Evolutionary conservation across 1,284 basidiomycete species (phyloP).

Genomic region (Ceratorhiza oryzae-sativae): DNA sequence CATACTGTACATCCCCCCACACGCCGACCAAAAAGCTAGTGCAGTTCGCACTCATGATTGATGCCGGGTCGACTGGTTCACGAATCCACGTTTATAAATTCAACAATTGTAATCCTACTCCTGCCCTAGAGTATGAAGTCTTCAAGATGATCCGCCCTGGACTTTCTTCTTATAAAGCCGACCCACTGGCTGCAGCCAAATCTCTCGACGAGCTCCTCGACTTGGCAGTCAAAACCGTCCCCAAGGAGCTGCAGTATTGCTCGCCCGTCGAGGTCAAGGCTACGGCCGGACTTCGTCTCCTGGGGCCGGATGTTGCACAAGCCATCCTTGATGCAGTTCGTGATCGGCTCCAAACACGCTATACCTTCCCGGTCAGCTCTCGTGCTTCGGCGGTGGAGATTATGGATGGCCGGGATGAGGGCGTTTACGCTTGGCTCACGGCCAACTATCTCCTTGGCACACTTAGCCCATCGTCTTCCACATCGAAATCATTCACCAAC

Average conservation of each 20-base stretch:
- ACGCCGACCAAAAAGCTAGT: slow-evolving; percentile 63
- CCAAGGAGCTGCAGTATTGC: slow-evolving; percentile 69
- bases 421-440: slow-evolving; percentile 98
- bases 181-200: slow-evolving; percentile 73
- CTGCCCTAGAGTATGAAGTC: slow-evolving; percentile 90
- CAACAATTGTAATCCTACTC: slow-evolving; percentile 83
- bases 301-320: slow-evolving; percentile 70
- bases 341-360: slow-evolving; percentile 65
- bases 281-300: slow-evolving; percentile 87
- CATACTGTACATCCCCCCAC: slow-evolving; percentile 69
- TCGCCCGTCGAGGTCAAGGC: slow-evolving; percentile 94
- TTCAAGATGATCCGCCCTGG: slow-evolving; percentile 88
- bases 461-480: slow-evolving; percentile 64
- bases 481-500: slow-evolving; percentile 51
- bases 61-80: slow-evolving; percentile 96
- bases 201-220: slow-evolving; percentile 84
- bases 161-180: slow-evolving; percentile 70
- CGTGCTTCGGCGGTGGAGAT: slow-evolving; percentile 72
- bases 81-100: slow-evolving; percentile 99
- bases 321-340: slow-evolving; percentile 84
- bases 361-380: slow-evolving; percentile 71
- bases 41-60: slow-evolving; percentile 97
- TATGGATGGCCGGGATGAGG: slow-evolving; percentile 98
- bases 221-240: slow-evolving; percentile 81
- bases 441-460: slow-evolving; percentile 90